Evolutionary conservation across 2,329 filamentous ascomycete genomes (phyloP), one percentile per base, ranked within the genome.

Genomic region (Boeremia exigua): DNA sequence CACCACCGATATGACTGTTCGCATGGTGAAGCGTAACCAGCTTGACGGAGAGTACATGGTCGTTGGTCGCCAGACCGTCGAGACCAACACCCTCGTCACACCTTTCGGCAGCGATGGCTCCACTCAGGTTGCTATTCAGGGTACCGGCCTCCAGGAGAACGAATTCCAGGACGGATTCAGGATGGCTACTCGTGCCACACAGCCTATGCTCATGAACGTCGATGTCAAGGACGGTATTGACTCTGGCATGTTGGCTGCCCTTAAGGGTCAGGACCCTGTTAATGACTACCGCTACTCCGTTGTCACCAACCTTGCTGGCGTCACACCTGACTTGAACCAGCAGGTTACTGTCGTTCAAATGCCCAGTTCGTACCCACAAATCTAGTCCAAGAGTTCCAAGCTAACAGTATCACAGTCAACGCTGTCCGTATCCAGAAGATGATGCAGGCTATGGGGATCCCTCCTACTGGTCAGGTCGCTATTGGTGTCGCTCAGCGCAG

Each of bases 151-250:
- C 11, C 73, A 75, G 56, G 73, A 75, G 65, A 72, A 72, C 49
- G 73, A 75, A 59, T 75, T 74, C 55, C 65, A 68, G 47, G 73
- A 75, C 52, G 73, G 73, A 36, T 75, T 75, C 67, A 66, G 73
- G 32, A 74, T 73, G 69, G 70, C 72, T 4, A 66, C 70, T 23
- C 66, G 68, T 27, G 71, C 72, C 25, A 69, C 72, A 15, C 72
- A 75, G 48, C 73, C 73, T 7, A 70, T 74, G 66, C 62, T 62
- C 11, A 72, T 75, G 67, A 75, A 69, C 34, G 70, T 74, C 25
- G 56, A 75, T 46, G 71, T 74, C 42, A 70, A 72, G 54, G 61
- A 75, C 33, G 73, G 73, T 25, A 56, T 75, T 44, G 68, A 73
- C 44, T 53, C 52, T 23, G 54, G 71, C 52, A 74, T 74, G 72